phyloP scores from a whole-genome alignment of 371 early-diverging fungal species.

The Apophysomyces ossiformis region DNA sequence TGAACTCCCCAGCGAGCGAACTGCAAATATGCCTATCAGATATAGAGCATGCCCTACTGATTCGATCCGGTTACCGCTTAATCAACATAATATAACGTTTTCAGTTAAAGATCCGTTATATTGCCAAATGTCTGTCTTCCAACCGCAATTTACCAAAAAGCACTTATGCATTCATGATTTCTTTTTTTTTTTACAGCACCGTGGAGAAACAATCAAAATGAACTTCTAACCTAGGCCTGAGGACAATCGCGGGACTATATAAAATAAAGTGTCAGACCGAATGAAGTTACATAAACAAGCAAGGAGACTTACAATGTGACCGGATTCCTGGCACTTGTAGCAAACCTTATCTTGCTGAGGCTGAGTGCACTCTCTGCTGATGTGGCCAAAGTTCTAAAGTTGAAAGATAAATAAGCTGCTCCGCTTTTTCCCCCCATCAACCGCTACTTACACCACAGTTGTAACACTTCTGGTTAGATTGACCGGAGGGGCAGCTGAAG shows the following conservation, averaged over 20 bases:
- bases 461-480: conserved; percentile 64
- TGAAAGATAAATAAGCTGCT: background rate
- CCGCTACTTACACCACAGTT: conserved; percentile 61
- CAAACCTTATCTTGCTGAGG: conserved; percentile 57
- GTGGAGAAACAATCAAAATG: background rate
- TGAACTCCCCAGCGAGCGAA: no score
- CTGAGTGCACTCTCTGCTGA: conserved; percentile 53
- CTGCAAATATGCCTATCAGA: no score
- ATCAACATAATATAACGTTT: no score
- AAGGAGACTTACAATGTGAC: conserved; percentile 49
- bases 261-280: background rate
- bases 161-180: no score
- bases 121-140: no score
- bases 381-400: conserved; percentile 45
- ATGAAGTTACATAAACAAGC: background rate
- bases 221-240: conserved; percentile 20
- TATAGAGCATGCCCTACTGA: no score
- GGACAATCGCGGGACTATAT: conserved; percentile 32
- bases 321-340: conserved; percentile 68
- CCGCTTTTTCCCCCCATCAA: background rate
- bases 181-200: no score
- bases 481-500: conserved; percentile 40
- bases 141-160: no score
- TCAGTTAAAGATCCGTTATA: no score
- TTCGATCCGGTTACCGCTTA: no score